Evolutionary conservation across 148 eudicot genomes (phyloP).

Genomic region (Camellia lanceoleosa): DNA sequence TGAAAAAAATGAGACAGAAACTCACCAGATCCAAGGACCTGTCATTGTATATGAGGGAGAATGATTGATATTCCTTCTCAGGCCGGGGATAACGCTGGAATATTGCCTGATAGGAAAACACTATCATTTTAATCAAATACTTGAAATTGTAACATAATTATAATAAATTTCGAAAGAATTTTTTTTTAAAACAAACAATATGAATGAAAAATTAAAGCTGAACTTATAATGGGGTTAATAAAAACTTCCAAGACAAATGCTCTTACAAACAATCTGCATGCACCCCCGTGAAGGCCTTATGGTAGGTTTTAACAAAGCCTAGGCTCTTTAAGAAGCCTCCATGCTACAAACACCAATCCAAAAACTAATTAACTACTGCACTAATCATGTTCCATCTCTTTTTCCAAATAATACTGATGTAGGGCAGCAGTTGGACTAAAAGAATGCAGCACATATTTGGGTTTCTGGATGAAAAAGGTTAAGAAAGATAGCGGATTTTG

Average conservation of each 20-base stretch:
- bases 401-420: not conserved
- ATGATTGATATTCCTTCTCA: conserved; percentile 94
- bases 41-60: conserved; percentile 77
- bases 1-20: conserved; percentile 9
- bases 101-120: conserved; percentile 46
- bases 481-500: not conserved
- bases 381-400: not conserved
- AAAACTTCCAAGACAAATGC: not conserved
- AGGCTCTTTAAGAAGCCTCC: not conserved
- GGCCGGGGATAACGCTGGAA: conserved; percentile 96
- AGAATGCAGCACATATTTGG: not conserved
- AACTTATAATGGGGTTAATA: not conserved
- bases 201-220: not conserved
- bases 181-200: not conserved
- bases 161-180: not conserved
- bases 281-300: not conserved
- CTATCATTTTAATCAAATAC: conserved; percentile 10
- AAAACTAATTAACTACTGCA: not conserved
- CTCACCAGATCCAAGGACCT: conserved; percentile 94
- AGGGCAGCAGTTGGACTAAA: not conserved
- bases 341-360: not conserved
- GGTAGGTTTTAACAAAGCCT: not conserved
- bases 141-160: not conserved
- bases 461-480: not conserved
- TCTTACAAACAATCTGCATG: not conserved